These are phyloP conservation scores for Trichophyton benhamiae DNA, from an alignment of 2,329 filamentous ascomycete genomes.

Conservation along the genomic window DNA sequence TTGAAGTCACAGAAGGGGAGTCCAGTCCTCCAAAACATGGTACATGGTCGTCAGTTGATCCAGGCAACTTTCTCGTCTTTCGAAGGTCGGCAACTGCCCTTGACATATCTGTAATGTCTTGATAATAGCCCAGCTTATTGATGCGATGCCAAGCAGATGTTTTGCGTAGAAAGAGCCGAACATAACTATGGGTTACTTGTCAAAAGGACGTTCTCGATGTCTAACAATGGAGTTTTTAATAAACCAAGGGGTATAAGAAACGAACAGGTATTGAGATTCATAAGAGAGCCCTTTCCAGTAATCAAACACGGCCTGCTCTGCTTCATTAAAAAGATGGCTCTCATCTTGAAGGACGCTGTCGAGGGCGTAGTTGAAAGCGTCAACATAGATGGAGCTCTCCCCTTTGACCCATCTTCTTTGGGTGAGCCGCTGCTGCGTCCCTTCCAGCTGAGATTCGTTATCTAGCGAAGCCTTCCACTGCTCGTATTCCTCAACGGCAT, in stretches of 20 bases:
- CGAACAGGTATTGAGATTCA: constrained; percentile 81
- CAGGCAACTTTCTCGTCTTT: constrained; percentile 43
- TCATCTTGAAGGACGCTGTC: constrained; percentile 85
- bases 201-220: not conserved
- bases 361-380: constrained; percentile 88
- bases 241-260: constrained; percentile 8
- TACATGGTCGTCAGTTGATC: constrained; percentile 20
- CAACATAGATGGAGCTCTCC: constrained; percentile 84
- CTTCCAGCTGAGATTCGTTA: constrained; percentile 33
- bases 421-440: constrained; percentile 30
- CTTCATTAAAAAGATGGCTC: constrained; percentile 69
- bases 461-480: constrained; percentile 36
- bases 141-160: constrained; percentile 83
- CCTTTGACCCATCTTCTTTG: constrained; percentile 56
- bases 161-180: constrained; percentile 84
- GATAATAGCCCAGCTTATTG: constrained; percentile 62
- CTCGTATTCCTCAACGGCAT: constrained; percentile 72
- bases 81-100: constrained; percentile 56
- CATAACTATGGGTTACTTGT: constrained; percentile 49
- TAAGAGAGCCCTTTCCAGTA: constrained; percentile 64
- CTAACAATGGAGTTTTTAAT: not conserved
- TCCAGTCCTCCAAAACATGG: constrained; percentile 39
- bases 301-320: constrained; percentile 63
- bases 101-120: constrained; percentile 65
- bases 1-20: constrained; percentile 34